Base-by-base conservation (phyloP, 768 basidiomycete species). In the Candolleomyces aberdarensis region DNA sequence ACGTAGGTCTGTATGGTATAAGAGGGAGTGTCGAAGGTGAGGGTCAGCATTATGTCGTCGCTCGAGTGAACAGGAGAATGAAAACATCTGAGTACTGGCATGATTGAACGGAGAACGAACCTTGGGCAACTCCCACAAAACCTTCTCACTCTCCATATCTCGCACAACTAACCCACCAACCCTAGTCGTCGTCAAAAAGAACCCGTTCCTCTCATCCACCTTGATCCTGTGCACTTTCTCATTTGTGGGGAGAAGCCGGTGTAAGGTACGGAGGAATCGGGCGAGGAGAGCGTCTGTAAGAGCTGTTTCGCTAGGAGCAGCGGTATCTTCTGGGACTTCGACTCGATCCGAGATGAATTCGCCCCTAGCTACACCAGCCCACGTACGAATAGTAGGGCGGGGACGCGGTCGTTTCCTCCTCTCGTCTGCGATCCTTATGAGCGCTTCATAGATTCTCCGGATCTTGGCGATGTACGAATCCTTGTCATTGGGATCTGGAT, bases 191-290 rank as follows among this genome's bases (percentile, higher is more conserved):
- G 81, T 80, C 46, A 92, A 82, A 53, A 88, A 74, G 22, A 87
- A 76, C 3, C 84, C 83, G 9, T 76, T 77, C 36, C 76, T 71
- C 65, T 89, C 84, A 59, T 94, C 92, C 20, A 89, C 80, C 72
- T 93, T 93, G 74, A 92, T 85, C 8, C 89, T 84, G 71, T 92
- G 89, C 0, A 89, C 84, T 4, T 69, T 65, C 14, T 39, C 49
- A 15, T 54, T n/a, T 20, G 29, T 47, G 5, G 26, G 44, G n/a
- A 48, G 17, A 20, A 46, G 31, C 15, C 6, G 26, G 11, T 49
- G n/a, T 6, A 39, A 5, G 3, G 6, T 14, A 22, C 36, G 8
- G 19, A 20, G 2, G 14, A 46, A 11, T 19, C 11, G 47, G 36
- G 26, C 1, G 10, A 19, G 22, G 51, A 52, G 11, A 3, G 13